Evolutionary conservation across 2,329 filamentous ascomycete species (phyloP), one percentile per base, ranked within the genome.

Genomic region (Cladosporium sp.): DNA sequence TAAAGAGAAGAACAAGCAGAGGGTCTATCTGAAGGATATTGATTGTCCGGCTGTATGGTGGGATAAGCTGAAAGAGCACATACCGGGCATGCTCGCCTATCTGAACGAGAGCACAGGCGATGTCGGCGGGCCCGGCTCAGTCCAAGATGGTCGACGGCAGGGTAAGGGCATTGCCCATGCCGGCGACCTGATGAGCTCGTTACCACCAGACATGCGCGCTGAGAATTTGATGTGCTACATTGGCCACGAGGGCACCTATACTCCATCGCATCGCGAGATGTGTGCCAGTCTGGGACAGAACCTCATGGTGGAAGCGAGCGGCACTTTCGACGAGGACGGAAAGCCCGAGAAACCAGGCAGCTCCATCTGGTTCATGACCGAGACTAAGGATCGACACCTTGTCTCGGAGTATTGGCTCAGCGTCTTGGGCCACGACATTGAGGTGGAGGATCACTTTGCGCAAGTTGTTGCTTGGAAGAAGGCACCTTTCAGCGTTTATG

Each of bases 171-270:
- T 89, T 59, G 91, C 90, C 2, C 86, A 88, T 55, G 90, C 93
- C 1, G 94, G 94, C 7, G 95, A 99, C 75, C 80, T 99, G 38
- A 99, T 99, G 95, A 96, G 93, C 76, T 93, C 91, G 72, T 84
- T 99, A 4, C 92, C 93, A 0, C 81, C 85, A 52, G 87, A 90
- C 51, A 97, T 97, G 92, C 90, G 93, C 59, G 95, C 95, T 0
- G 89, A 97, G 75, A 99, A 99, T 69, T 84, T 99, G 71, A 97
- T 97, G 95, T 98, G 94, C 77, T 99, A 99, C 74, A 90, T 98
- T 72, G 95, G 95, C 0, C 94, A 98, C 73, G 95, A 99, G 80
- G 95, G 95, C 6, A 99, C 95, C 0, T 98, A 94, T 75, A 99
- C 95, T 0, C 94, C 95, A 11, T 89, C 93, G 0, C 95, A 99